Evolutionary conservation across 306 rosid genomes (phyloP), one percentile per base, ranked within the genome.

Genomic region (Trifolium dubium): DNA sequence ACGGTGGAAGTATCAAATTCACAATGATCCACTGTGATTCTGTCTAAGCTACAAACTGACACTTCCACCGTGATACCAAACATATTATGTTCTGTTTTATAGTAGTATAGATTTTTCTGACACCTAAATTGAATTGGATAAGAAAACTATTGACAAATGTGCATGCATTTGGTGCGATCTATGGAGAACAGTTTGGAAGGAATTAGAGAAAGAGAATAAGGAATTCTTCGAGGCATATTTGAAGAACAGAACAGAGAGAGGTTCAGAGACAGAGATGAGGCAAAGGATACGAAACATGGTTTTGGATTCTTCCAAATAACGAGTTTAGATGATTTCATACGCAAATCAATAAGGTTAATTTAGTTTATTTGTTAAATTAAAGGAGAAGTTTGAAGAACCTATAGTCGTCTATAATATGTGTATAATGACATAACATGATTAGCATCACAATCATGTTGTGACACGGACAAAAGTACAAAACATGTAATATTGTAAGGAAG

Each of bases 191-290:
- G 99, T 94, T 71, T 94, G 97, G 99, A 92, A 85, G 78, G 99
- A 92, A 83, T 40, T 94, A 37, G 97, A 88, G 87, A 92, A 92
- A 79, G 99, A 87, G 89, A 94, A 94, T 83, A 88, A 86, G 87
- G 97, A 89, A 67, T 94, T 92, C 82, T 94, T 94, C 44, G 89
- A 94, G 84, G 84, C 84, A 3, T 94, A 94, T 71, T 10, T 40
- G 6, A 89, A 75, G 53, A 76, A 58, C 67, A 90, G 79, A 76
- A 78, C 60, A 51, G 80, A 80, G 28, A 73, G 67, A 60, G 82
- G 30, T n/a, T 82, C 84, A 4, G 81, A 79, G 64, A 37, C 23
- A 59, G 88, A 83, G 69, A 78, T 78, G 65, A 77, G 72, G 69
- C 76, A 77, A 51, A 83, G 85, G 73, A 82, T 82, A 44, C 86